A percentile compares a stretch with the other conserved stretches of the same genome.
Conservation (phyloP, 2,329 filamentous ascomycete species). For the Alternaria conjuncta region DNA sequence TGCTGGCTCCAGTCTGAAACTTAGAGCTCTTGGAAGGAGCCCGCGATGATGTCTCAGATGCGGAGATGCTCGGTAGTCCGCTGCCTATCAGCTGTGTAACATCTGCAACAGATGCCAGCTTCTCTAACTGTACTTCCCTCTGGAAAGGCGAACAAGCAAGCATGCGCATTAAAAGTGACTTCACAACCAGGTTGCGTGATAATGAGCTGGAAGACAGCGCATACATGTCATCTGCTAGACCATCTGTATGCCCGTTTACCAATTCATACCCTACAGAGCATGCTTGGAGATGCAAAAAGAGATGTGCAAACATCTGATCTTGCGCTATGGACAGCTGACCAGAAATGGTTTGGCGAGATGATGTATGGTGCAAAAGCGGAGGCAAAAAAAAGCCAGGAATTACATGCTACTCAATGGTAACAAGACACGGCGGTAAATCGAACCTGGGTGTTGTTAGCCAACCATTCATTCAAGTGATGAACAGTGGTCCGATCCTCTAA, state of each 20-base stretch:
- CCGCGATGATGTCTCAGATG: neutral
- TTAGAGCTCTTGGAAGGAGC: neutral
- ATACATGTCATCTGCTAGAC: neutral
- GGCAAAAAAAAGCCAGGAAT: neutral
- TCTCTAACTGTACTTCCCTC: no score
- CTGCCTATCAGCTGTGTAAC: neutral
- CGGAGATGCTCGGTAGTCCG: neutral
- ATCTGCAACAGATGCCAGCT: neutral
- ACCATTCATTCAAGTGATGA: neutral
- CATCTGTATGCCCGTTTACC: neutral
- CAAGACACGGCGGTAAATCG: neutral
- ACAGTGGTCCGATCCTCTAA: neutral
- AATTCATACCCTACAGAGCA: neutral
- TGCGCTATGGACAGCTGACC: neutral
- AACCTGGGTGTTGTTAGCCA: neutral
- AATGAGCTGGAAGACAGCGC: neutral
- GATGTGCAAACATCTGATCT: neutral
- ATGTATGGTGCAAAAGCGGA: neutral
- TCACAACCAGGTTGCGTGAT: neutral
- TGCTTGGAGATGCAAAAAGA: neutral
- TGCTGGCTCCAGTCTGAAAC: neutral
- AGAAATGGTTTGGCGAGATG: neutral
- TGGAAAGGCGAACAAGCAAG: neutral
- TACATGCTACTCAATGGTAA: neutral
- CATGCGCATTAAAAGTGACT: neutral